Conservation (phyloP, 805 yeast species). For the Teunomyces aglyptinius region DNA sequence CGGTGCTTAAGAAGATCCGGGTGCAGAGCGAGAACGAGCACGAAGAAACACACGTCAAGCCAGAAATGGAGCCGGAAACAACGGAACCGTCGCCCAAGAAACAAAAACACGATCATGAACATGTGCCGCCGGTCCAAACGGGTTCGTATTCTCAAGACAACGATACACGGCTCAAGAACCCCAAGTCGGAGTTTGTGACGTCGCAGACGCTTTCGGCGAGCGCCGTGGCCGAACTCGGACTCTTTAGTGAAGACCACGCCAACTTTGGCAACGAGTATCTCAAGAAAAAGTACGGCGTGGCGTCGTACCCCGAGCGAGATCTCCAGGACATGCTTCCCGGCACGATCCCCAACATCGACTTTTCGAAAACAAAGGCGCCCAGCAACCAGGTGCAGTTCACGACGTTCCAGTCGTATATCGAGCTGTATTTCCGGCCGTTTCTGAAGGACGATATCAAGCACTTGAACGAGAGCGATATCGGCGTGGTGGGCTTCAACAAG, state of each 20-base stretch:
- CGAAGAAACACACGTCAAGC: constrained; percentile 6
- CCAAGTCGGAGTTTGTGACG: constrained; percentile 71
- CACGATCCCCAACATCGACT: constrained; percentile 80
- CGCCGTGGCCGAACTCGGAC: constrained; percentile 58
- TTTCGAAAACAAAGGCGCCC: constrained; percentile 67
- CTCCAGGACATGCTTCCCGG: constrained; percentile 81
- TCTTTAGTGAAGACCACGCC: constrained; percentile 58
- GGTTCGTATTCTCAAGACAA: constrained; percentile 49
- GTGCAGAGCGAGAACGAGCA: constrained; percentile 4
- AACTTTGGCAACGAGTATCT: constrained; percentile 73
- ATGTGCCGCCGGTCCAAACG: constrained; percentile 46
- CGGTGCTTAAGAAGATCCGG: constrained; percentile 20
- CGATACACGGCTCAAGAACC: constrained; percentile 63
- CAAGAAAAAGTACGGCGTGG: constrained; percentile 79
- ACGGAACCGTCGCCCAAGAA: too few species aligned
- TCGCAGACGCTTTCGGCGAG: constrained; percentile 67
- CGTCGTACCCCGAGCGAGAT: constrained; percentile 82
- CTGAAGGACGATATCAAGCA: constrained; percentile 80
- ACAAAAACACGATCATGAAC: too few species aligned
- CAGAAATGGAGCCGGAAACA: too few species aligned
- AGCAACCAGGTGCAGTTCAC: constrained; percentile 88
- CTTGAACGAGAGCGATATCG: constrained; percentile 57
- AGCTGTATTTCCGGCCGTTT: constrained; percentile 76
- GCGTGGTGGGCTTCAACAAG: constrained; percentile 50
- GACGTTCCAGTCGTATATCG: constrained; percentile 82